phyloP scores from a whole-genome alignment of 225 moss, liverwort and hornwort genomes.

The Polytrichum commune region DNA sequence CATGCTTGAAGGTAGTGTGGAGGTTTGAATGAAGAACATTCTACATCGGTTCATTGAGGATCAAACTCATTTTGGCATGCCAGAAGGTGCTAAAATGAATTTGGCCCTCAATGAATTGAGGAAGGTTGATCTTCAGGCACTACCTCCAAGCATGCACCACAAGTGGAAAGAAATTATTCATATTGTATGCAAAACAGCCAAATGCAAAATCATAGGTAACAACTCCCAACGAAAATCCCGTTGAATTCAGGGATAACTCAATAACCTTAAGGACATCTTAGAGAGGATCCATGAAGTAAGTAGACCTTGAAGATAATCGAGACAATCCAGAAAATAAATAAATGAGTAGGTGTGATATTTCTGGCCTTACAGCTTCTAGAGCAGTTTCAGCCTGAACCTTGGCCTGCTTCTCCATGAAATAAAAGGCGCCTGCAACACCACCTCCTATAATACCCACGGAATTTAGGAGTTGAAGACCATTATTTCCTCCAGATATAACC shows the following conservation, averaged over 20 bases:
- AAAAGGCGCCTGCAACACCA: slow-evolving; percentile 34
- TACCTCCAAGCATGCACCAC: too few species aligned
- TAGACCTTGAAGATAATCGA: neutral
- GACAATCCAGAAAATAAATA: neutral
- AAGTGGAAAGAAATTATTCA: too few species aligned
- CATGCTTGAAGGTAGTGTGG: too few species aligned
- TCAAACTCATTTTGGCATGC: too few species aligned
- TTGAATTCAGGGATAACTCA: too few species aligned
- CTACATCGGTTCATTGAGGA: too few species aligned
- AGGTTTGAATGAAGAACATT: too few species aligned
- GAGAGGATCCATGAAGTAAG: neutral
- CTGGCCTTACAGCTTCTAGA: slow-evolving; percentile 32
- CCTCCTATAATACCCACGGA: slow-evolving; percentile 40
- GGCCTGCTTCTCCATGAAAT: slow-evolving; percentile 42
- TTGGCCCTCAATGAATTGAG: too few species aligned
- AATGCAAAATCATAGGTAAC: neutral
- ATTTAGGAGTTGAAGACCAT: slow-evolving; percentile 34
- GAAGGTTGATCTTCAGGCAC: too few species aligned
- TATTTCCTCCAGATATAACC: slow-evolving; percentile 9
- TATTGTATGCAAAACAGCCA: neutral
- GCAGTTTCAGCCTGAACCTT: slow-evolving; percentile 32
- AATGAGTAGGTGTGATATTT: neutral
- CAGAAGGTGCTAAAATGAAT: too few species aligned
- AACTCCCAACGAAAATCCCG: too few species aligned
- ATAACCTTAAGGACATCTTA: too few species aligned